Evolutionary conservation across 2,329 filamentous ascomycete species (phyloP), one percentile per base, ranked within the genome.

Genomic region (Emmonsiellopsis sp.): DNA sequence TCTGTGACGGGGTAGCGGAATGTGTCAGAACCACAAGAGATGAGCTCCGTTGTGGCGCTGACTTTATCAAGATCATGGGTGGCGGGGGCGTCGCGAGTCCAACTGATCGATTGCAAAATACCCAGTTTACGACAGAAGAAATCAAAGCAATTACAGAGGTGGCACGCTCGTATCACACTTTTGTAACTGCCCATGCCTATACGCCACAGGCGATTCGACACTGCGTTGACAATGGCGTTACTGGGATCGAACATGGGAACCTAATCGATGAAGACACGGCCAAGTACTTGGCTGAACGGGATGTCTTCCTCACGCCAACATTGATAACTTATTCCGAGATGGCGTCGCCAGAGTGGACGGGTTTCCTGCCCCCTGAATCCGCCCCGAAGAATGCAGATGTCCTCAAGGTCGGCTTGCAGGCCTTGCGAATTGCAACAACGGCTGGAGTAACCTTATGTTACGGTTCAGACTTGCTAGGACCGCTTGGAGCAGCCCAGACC

Each of bases 61-160:
- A 83, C 60, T 83, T 83, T 58, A 74, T 84, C 63, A 84, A 84
- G 63, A 79, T 84, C 56, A 83, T 83, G 79, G 71, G 71, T 0
- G 74, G 74, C 5, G 80, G 81, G 1, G 81, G 81, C 7, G 79
- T 84, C 1, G 73, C 76, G 0, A 77, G 73, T 9, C 78, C 78
- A 0, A 81, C 78, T 0, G 81, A 83, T 60, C 67, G 66, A 40
- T 66, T 83, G 9, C 72, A 76, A 6, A 72, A 76, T 58, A 64
- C 77, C 11, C 81, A 84, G 61, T 84, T 83, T 64, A 78, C 78
- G 0, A 66, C 72, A 0, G 76, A 74, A 37, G 81, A 84, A 67
- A 76, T 84, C 52, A 66, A 66, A 40, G 78, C 80, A 5, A 79
- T 83, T 46, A 68, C 70, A 5, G 73, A 73, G 27, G 74, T 76